Conservation (phyloP, 345 rosid species). For the Dipteronia dyeriana region DNA sequence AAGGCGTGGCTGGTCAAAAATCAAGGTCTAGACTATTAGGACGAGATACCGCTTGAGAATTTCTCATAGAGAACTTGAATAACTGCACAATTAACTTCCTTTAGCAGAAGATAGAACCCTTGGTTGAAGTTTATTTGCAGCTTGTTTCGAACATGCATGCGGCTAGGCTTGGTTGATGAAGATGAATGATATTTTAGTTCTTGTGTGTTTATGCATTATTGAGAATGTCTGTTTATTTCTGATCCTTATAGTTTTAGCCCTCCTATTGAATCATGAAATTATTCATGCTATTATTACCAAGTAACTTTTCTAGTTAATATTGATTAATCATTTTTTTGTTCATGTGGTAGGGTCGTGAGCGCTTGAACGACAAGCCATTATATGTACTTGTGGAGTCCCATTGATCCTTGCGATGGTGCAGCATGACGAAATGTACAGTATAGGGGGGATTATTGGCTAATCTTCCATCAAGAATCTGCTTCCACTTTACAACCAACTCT, state of each 20-base stretch:
- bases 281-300: background rate
- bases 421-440: conserved; percentile 25
- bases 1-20: background rate
- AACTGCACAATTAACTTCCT: background rate
- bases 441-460: conserved; percentile 23
- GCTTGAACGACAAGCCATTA: conserved; percentile 57
- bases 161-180: background rate
- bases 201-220: no score
- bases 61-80: no score
- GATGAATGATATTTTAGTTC: background rate
- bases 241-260: background rate
- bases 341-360: conserved; percentile 61
- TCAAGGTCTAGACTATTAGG: background rate
- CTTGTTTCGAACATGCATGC: background rate
- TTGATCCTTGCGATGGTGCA: conserved; percentile 26
- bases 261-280: background rate
- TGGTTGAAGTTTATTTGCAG: background rate
- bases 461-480: conserved; percentile 12
- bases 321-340: background rate
- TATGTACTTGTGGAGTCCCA: conserved; percentile 66
- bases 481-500: background rate
- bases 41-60: background rate
- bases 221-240: background rate
- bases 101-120: background rate
- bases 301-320: background rate